Base-by-base conservation (phyloP, 2,329 filamentous ascomycete species). In the Ceratocystis smalleyi region DNA sequence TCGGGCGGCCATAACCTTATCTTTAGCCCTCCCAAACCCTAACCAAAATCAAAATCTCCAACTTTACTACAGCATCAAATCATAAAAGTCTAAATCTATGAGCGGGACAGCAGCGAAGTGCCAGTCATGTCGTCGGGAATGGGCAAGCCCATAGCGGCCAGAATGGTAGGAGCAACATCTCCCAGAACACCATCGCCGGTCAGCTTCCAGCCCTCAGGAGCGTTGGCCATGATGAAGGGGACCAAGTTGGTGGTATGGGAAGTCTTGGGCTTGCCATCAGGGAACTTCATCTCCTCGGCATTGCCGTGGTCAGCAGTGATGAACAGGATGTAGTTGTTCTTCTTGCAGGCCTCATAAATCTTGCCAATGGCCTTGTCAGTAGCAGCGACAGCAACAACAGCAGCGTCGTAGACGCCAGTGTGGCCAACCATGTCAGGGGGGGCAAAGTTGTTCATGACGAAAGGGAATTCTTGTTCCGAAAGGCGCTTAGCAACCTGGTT, bases 381-480 rank as follows among this genome's bases (percentile, higher is more conserved):
- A 69, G 92, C 86, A 69, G 85, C 81, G 70, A 87, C 87, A 70
- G 86, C 94, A 72, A 94, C 73, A 68, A 99, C 86, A 65, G 94
- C 94, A 35, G 94, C 92, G 71, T 97, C 87, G 77, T 97, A 97
- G 67, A 96, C 91, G 73, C 94, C 94, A 10, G 94, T 99, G 79
- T 99, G 94, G 70, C 94, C 94, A 69, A 99, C 94, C 94, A 99
- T 99, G 78, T 99, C 94, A 19, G 94, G 94, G 51, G 94, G 94
- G 51, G 94, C 94, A 77, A 99, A 97, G 84, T 99, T 99, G 85
- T 97, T 96, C 94, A 99, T 99, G 75, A 99, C 81, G 73, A 99
- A 97, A 73, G 94, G 91, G 77, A 91, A 96, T 73, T 88, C 85
- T 72, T 87, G 84, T 75, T 95, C 89, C 30, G 76, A 83, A 69